phyloP scores from a whole-genome alignment of 495 filamentous ascomycete genomes.

The Pseudomonodictys pantanalensis region DNA sequence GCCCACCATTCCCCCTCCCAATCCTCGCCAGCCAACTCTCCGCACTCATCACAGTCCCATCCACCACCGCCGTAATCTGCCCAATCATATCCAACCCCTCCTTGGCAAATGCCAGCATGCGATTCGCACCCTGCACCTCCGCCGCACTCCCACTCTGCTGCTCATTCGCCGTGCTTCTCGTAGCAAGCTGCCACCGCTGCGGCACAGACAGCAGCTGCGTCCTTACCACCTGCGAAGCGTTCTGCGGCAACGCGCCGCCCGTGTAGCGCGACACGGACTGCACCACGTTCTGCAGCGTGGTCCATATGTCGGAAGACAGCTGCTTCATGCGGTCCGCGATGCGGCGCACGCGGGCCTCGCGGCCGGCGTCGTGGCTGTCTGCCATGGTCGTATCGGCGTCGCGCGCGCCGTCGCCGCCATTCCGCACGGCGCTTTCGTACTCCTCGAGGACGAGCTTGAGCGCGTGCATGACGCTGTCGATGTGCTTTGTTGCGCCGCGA shows the following conservation, averaged over 20 bases:
- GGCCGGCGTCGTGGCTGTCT: constrained; percentile 32
- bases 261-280: constrained; percentile 79
- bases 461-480: constrained; percentile 65
- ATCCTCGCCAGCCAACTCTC: constrained; percentile 82
- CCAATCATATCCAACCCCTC: constrained; percentile 88
- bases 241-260: constrained; percentile 78
- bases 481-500: constrained; percentile 70
- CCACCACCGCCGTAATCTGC: constrained; percentile 75
- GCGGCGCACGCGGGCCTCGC: constrained; percentile 45
- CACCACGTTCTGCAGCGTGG: constrained; percentile 72
- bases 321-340: constrained; percentile 60
- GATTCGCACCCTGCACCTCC: constrained; percentile 56
- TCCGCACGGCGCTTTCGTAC: constrained; percentile 53
- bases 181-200: constrained; percentile 63
- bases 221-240: constrained; percentile 73
- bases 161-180: constrained; percentile 39
- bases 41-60: constrained; percentile 79
- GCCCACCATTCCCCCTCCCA: constrained; percentile 48
- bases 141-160: constrained; percentile 37
- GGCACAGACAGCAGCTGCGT: constrained; percentile 76
- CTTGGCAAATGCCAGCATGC: constrained; percentile 75
- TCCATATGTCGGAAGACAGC: constrained; percentile 69
- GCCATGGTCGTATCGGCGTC: constrained; percentile 9
- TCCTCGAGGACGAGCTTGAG: constrained; percentile 70
- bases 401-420: constrained; percentile 20